Conservation (phyloP, 1,284 basidiomycete genomes). For the Athelia sp. region DNA sequence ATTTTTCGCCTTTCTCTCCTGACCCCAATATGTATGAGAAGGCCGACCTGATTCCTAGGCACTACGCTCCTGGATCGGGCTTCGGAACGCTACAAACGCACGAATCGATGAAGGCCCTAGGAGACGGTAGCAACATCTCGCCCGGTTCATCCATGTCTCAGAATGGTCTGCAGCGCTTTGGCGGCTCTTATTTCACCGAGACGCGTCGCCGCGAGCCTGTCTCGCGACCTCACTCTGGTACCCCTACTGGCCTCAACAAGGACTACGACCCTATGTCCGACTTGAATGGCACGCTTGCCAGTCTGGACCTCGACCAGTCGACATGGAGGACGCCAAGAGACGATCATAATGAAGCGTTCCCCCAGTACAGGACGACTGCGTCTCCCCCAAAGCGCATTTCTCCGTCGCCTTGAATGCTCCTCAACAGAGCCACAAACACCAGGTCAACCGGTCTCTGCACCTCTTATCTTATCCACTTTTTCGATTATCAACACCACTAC, state of each 20-base stretch:
- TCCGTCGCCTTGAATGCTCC: too few relatives aligned
- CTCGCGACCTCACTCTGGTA: constrained; percentile 45
- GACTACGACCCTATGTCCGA: constrained; percentile 58
- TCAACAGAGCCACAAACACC: too few relatives aligned
- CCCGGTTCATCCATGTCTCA: constrained; percentile 39
- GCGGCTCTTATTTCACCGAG: constrained; percentile 31
- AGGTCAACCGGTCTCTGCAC: too few relatives aligned
- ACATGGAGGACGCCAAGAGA: constrained; percentile 17
- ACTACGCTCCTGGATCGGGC: constrained; percentile 44
- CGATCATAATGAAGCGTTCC: neutral
- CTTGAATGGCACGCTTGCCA: constrained; percentile 71
- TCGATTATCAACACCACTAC: too few relatives aligned
- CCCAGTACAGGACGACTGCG: neutral
- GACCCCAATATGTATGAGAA: constrained; percentile 41
- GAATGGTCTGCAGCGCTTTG: constrained; percentile 38
- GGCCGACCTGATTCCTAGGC: constrained; percentile 34
- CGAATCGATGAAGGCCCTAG: constrained; percentile 10
- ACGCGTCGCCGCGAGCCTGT: constrained; percentile 42
- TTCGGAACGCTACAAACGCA: constrained; percentile 16
- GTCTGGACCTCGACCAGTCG: constrained; percentile 52
- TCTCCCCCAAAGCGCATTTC: too few relatives aligned
- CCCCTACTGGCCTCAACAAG: constrained; percentile 23
- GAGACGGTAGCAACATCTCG: constrained; percentile 30
- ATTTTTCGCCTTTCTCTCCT: constrained; percentile 60
- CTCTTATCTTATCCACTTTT: too few relatives aligned